A percentile compares a stretch with the other conserved stretches of the same genome.
These are phyloP conservation scores for Lichina pygmaea DNA, from an alignment of 495 filamentous ascomycete species.

Conservation along the genomic window DNA sequence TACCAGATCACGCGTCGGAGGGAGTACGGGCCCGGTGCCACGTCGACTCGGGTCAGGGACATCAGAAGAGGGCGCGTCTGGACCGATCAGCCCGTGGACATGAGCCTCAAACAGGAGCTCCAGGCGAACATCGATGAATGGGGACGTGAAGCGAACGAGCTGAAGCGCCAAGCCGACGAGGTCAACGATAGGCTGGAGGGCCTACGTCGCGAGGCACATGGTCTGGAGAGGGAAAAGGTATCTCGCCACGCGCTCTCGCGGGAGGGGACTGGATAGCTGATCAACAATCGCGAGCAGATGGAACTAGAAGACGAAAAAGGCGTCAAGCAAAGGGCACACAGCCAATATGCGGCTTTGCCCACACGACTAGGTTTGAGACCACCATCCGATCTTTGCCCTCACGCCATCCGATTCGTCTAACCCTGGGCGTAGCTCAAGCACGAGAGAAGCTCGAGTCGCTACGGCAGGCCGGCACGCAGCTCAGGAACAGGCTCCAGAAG, in stretches of 20 bases:
- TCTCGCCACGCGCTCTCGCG: slow-evolving; percentile 1
- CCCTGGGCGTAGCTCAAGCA: slow-evolving; percentile 18
- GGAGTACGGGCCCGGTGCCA: slow-evolving; percentile 47
- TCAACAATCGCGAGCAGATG: slow-evolving; percentile 8
- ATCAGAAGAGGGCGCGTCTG: slow-evolving; percentile 33
- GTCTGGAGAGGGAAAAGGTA: slow-evolving; percentile 18
- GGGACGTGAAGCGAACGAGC: slow-evolving; percentile 11
- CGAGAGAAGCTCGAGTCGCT: slow-evolving; percentile 20
- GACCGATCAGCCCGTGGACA: slow-evolving; percentile 53
- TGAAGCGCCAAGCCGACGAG: slow-evolving; percentile 13
- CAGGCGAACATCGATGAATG: slow-evolving; percentile 17
- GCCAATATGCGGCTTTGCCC: slow-evolving; percentile 36
- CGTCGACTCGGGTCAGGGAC: slow-evolving; percentile 30
- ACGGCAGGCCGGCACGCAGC: slow-evolving; percentile 6
- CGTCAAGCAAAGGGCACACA: slow-evolving; percentile 29
- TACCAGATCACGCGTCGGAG: slow-evolving; percentile 34
- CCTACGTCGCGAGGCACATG: slow-evolving; percentile 14
- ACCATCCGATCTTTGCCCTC: background rate
- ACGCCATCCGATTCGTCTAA: background rate
- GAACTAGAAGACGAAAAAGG: slow-evolving; percentile 24
- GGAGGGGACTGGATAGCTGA: background rate
- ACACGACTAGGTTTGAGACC: slow-evolving; percentile 33
- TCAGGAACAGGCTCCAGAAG: slow-evolving; percentile 16
- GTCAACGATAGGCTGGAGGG: slow-evolving; percentile 8
- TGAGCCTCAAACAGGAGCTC: slow-evolving; percentile 24